These are phyloP conservation scores for Kandelia obovata DNA, from an alignment of 345 rosid genomes.

Conservation along the genomic window DNA sequence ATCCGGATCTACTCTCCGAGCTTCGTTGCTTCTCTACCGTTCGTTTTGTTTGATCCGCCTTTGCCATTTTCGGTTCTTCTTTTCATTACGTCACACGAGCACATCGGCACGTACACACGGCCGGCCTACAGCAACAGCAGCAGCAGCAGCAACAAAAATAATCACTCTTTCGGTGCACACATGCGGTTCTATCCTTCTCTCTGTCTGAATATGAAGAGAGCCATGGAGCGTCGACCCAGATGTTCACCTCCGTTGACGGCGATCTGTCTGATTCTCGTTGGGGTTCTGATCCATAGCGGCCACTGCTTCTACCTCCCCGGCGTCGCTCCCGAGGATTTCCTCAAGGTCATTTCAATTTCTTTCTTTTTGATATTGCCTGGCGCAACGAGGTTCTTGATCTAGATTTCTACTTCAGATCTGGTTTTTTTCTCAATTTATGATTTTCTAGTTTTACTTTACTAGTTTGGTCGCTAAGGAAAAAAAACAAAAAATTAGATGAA, in stretches of 20 bases:
- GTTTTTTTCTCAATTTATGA: neutral
- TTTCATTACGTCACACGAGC: too few relatives aligned
- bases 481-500: neutral
- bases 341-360: slow-evolving; percentile 41
- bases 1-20: neutral
- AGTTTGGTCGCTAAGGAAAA: neutral
- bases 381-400: slow-evolving; percentile 17
- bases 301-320: slow-evolving; percentile 96
- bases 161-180: too few relatives aligned
- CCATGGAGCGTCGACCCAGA: slow-evolving; percentile 42
- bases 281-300: slow-evolving; percentile 50
- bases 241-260: slow-evolving; percentile 28
- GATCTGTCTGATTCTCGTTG: slow-evolving; percentile 19
- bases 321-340: slow-evolving; percentile 93
- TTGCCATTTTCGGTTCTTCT: too few relatives aligned
- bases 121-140: too few relatives aligned
- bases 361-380: neutral
- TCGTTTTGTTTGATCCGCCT: too few relatives aligned
- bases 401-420: slow-evolving; percentile 15
- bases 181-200: neutral
- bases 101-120: too few relatives aligned
- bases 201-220: slow-evolving; percentile 6
- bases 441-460: neutral
- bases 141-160: too few relatives aligned
- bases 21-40: too few relatives aligned